Percentiles rank a stretch among this genome's conserved stretches.
These are phyloP conservation scores for Cytauxzoon felis DNA, from an alignment of 169 alveolate genomes.

Conservation along the genomic window DNA sequence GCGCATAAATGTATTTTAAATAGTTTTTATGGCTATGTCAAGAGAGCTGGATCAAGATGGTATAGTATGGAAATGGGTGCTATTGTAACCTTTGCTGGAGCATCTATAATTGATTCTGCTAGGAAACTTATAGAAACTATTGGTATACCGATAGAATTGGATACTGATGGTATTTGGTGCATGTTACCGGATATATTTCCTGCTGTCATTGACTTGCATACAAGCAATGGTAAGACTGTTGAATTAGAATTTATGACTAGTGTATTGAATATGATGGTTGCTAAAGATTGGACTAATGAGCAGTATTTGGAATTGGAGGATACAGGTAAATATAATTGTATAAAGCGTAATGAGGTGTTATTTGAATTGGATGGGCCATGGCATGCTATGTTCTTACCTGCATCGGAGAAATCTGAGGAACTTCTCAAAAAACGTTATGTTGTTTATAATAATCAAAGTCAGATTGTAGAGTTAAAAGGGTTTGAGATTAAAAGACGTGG, in stretches of 20 bases:
- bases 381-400: slow-evolving; percentile 95
- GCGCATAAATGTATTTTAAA: slow-evolving; percentile 99
- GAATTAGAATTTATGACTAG: slow-evolving; percentile 89
- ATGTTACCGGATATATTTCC: slow-evolving; percentile 95
- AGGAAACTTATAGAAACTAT: slow-evolving; percentile 84
- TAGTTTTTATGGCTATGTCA: slow-evolving; percentile 98
- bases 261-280: slow-evolving; percentile 89
- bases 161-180: slow-evolving; percentile 99
- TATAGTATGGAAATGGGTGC: slow-evolving; percentile 99
- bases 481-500: slow-evolving; percentile 98
- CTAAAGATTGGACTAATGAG: slow-evolving; percentile 91
- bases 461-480: slow-evolving; percentile 92
- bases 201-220: slow-evolving; percentile 65
- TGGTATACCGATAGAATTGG: slow-evolving; percentile 98
- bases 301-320: slow-evolving; percentile 87
- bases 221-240: slow-evolving; percentile 45
- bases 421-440: slow-evolving; percentile 94
- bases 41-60: slow-evolving; percentile 99
- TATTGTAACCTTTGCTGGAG: slow-evolving; percentile 95
- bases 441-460: slow-evolving; percentile 88
- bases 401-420: slow-evolving; percentile 94
- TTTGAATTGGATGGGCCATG: slow-evolving; percentile 99
- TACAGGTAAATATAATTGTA: slow-evolving; percentile 67
- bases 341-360: slow-evolving; percentile 92
- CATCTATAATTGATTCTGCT: slow-evolving; percentile 88